phyloP scores from a whole-genome alignment of 2,329 filamentous ascomycete genomes.

The Colletotrichum euphorbiae region DNA sequence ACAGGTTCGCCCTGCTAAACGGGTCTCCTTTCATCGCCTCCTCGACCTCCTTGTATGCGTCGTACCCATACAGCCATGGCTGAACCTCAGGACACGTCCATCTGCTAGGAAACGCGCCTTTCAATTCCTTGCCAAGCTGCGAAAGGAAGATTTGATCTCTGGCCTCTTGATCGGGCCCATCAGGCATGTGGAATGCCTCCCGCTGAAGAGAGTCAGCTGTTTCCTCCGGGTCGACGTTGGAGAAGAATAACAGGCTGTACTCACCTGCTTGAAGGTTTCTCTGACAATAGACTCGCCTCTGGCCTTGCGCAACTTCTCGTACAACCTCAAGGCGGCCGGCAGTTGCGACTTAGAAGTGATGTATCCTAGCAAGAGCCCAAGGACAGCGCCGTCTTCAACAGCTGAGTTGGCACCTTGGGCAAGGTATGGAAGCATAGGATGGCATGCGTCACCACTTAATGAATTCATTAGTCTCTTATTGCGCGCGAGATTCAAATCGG shows the following conservation, averaged over 20 bases:
- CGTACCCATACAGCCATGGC: conserved; percentile 74
- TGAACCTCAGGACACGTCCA: conserved; percentile 73
- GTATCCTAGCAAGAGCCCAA: conserved; percentile 68
- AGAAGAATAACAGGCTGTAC: not conserved
- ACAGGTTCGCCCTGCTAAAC: conserved; percentile 11
- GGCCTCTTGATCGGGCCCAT: conserved; percentile 67
- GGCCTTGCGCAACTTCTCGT: conserved; percentile 60
- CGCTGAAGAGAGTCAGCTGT: conserved; percentile 48
- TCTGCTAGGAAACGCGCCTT: conserved; percentile 70
- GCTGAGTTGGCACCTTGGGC: conserved; percentile 76
- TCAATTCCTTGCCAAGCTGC: conserved; percentile 62
- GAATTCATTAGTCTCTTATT: not conserved
- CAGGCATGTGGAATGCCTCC: conserved; percentile 62
- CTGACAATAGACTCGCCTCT: conserved; percentile 66
- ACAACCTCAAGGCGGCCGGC: conserved; percentile 56
- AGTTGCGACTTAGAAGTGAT: conserved; percentile 60
- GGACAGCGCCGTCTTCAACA: conserved; percentile 75
- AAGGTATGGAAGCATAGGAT: conserved; percentile 72
- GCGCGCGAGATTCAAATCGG: too few species aligned
- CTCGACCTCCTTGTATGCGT: conserved; percentile 53
- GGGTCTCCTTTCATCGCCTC: conserved; percentile 27
- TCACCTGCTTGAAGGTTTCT: conserved; percentile 64
- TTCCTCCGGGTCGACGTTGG: not conserved
- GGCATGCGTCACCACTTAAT: conserved; percentile 68
- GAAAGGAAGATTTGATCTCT: conserved; percentile 69